Evolutionary conservation across 169 alveolate genomes (phyloP).

Genomic region (Hepatocystis sp.): DNA sequence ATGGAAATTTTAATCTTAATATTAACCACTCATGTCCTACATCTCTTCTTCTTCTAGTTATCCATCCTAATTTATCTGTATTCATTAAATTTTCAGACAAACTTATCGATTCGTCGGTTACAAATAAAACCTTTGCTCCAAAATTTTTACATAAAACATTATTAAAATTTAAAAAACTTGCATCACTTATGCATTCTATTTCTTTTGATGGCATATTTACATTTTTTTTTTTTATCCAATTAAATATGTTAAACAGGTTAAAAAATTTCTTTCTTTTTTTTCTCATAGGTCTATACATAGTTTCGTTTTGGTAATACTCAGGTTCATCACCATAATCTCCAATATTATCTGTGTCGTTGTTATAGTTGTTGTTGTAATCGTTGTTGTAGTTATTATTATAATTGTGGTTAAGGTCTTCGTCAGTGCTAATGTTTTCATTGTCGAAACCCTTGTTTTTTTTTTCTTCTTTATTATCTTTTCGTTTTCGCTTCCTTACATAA

Average conservation of each 20-base stretch:
- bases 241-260: slow-evolving; percentile 44
- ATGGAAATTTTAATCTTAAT: slow-evolving; percentile 34
- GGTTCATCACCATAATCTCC: too few species aligned
- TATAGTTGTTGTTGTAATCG: too few species aligned
- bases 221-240: slow-evolving; percentile 43
- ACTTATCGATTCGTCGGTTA: slow-evolving; percentile 66
- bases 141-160: slow-evolving; percentile 50
- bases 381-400: too few species aligned
- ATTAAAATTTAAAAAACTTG: slow-evolving; percentile 40
- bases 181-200: slow-evolving; percentile 47
- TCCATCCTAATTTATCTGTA: slow-evolving; percentile 55
- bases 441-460: too few species aligned
- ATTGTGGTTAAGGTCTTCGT: too few species aligned
- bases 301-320: neutral
- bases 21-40: slow-evolving; percentile 75
- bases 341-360: too few species aligned
- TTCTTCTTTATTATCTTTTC: too few species aligned
- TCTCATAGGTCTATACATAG: slow-evolving; percentile 9
- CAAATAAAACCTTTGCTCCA: slow-evolving; percentile 46
- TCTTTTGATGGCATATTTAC: slow-evolving; percentile 48
- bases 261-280: slow-evolving; percentile 31
- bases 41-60: slow-evolving; percentile 75
- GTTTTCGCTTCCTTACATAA: too few species aligned
- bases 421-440: too few species aligned
- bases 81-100: slow-evolving; percentile 46